phyloP scores from a whole-genome alignment of 2,329 filamentous ascomycete species.

The Nigrospora oryzae region DNA sequence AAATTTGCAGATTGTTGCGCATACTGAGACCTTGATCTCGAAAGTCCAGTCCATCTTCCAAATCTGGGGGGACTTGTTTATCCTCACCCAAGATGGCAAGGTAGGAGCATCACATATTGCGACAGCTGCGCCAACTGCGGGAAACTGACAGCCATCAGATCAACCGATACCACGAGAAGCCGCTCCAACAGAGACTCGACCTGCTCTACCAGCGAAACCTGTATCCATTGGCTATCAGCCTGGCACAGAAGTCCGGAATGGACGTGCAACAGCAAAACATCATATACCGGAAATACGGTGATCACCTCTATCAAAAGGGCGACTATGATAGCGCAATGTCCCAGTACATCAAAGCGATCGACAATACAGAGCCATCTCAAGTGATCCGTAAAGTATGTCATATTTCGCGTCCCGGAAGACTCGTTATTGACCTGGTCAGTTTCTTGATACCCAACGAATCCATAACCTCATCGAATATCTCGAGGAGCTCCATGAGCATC shows the following conservation, averaged over 20 bases:
- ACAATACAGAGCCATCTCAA: constrained; percentile 91
- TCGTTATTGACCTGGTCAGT: constrained; percentile 41
- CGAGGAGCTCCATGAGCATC: constrained; percentile 90
- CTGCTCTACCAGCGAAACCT: constrained; percentile 91
- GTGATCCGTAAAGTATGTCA: constrained; percentile 77
- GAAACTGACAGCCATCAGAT: constrained; percentile 42
- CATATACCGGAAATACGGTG: constrained; percentile 89
- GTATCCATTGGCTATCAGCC: constrained; percentile 82
- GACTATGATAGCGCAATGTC: constrained; percentile 99
- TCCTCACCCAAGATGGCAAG: constrained; percentile 89
- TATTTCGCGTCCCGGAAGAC: not conserved
- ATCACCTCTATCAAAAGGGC: constrained; percentile 88
- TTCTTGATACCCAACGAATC: constrained; percentile 92
- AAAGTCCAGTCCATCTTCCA: constrained; percentile 73
- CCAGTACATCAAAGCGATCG: constrained; percentile 92
- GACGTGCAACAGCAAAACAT: constrained; percentile 75
- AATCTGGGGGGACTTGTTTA: constrained; percentile 86
- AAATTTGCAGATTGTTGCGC: constrained; percentile 80
- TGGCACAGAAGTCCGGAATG: constrained; percentile 83
- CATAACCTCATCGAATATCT: constrained; percentile 96
- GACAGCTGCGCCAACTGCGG: not conserved
- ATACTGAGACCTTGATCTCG: constrained; percentile 77
- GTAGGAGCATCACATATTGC: constrained; percentile 31
- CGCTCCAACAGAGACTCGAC: constrained; percentile 82
- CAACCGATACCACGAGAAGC: constrained; percentile 82